These are phyloP conservation scores for Didymella segeticola DNA, from an alignment of 2,329 filamentous ascomycete species.

Conservation along the genomic window DNA sequence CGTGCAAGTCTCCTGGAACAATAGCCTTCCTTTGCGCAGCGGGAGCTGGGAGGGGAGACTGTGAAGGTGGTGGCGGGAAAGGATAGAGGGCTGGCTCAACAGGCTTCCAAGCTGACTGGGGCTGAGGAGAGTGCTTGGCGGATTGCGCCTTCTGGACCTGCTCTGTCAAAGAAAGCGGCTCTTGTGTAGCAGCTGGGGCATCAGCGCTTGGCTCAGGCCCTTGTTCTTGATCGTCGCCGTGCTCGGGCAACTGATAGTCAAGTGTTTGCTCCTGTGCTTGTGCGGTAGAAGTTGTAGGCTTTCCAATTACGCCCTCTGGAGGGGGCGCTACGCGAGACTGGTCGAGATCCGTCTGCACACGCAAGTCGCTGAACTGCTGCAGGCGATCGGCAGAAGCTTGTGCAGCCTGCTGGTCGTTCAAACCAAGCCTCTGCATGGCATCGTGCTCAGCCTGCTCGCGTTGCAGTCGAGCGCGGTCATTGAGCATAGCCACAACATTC, in stretches of 20 bases:
- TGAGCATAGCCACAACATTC: conserved; percentile 66
- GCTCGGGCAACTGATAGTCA: conserved; percentile 30
- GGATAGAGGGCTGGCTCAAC: conserved; percentile 78
- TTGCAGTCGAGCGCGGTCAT: conserved; percentile 65
- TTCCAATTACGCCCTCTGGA: conserved; percentile 48
- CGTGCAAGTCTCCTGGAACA: conserved; percentile 74
- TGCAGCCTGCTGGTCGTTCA: conserved; percentile 40
- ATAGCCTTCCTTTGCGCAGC: conserved; percentile 87
- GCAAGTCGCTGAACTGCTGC: conserved; percentile 80
- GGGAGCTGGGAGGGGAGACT: conserved; percentile 84
- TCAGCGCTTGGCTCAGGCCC: conserved; percentile 15
- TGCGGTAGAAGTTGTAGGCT: conserved; percentile 29
- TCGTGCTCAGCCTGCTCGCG: conserved; percentile 67
- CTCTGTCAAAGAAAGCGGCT: conserved; percentile 76
- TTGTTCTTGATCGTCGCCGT: conserved; percentile 25
- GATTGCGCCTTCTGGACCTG: conserved; percentile 80
- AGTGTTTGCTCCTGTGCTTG: conserved; percentile 32
- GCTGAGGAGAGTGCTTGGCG: conserved; percentile 63
- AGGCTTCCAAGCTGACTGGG: conserved; percentile 65
- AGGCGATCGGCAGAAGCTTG: conserved; percentile 70
- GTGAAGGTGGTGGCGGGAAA: conserved; percentile 75
- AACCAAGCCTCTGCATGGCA: conserved; percentile 41
- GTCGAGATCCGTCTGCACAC: conserved; percentile 72
- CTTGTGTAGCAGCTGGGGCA: conserved; percentile 44
- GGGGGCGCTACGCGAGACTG: conserved; percentile 38